Percentiles rank a stretch among this genome's conserved stretches.
Evolutionary conservation across 805 yeast species (phyloP).

Genomic region (Sugiyamaella boreocaroliniensis): DNA sequence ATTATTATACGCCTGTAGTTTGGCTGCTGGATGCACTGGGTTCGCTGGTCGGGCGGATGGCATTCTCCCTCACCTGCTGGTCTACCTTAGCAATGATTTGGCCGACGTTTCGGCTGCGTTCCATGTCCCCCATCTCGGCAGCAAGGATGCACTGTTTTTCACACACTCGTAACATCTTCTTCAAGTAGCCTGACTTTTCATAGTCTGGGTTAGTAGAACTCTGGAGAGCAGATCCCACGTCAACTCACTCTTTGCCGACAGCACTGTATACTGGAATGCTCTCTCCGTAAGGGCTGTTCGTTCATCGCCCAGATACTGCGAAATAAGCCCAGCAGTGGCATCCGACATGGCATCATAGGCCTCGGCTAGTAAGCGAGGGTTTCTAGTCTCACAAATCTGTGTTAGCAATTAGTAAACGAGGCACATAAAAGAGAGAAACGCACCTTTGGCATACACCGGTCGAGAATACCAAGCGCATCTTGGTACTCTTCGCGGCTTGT

Average conservation of each 20-base stretch:
- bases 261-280: conserved; percentile 6
- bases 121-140: neutral
- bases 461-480: conserved; percentile 41
- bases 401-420: neutral
- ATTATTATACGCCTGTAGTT: no score
- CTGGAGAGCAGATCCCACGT: no score
- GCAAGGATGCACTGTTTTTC: conserved; percentile 8
- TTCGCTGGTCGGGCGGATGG: no score
- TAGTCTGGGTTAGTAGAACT: neutral
- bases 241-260: conserved; percentile 5
- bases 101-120: neutral
- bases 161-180: conserved; percentile 3
- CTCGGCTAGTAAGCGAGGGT: conserved; percentile 36
- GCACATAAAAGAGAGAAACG: neutral
- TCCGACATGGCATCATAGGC: conserved; percentile 33
- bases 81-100: neutral
- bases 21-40: no score
- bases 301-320: neutral
- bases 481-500: conserved; percentile 35
- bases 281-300: neutral
- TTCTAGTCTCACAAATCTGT: conserved; percentile 35
- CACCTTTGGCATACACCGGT: conserved; percentile 37
- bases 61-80: neutral
- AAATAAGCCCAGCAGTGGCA: conserved; percentile 20
- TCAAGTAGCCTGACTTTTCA: conserved; percentile 3